A percentile compares a stretch with the other conserved stretches of the same genome.
Conservation (phyloP, 202 grass and related monocot species). For the Hordeum pubiflorum region DNA sequence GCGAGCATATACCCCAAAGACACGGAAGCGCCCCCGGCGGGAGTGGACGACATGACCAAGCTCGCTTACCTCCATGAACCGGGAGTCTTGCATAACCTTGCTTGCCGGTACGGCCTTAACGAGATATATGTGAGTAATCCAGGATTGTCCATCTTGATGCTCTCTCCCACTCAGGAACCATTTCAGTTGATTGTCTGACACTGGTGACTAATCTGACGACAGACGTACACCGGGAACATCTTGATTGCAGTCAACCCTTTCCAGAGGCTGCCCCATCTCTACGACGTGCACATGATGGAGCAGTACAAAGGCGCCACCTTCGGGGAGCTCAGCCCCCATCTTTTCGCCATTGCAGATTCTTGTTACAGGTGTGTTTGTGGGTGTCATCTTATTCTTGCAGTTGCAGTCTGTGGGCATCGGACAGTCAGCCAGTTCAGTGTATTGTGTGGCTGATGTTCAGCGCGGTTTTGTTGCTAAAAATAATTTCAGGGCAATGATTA, state of each 20-base stretch:
- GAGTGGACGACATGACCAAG: conserved; percentile 98
- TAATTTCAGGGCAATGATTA: conserved; percentile 64
- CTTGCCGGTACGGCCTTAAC: conserved; percentile 57
- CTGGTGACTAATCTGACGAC: neutral
- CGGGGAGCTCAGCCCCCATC: conserved; percentile 89
- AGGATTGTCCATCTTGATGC: neutral
- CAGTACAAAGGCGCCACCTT: conserved; percentile 89
- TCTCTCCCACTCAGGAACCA: neutral
- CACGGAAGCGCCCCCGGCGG: conserved; percentile 63
- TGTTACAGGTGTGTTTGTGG: conserved; percentile 63
- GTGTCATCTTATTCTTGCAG: neutral
- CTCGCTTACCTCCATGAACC: conserved; percentile 95
- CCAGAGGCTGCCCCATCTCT: conserved; percentile 75
- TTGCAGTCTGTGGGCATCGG: neutral
- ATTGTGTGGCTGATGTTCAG: neutral
- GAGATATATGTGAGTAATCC: conserved; percentile 79
- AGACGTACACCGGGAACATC: conserved; percentile 98
- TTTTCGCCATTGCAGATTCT: conserved; percentile 76
- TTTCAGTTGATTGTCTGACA: neutral
- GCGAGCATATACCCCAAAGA: conserved; percentile 81
- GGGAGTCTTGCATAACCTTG: conserved; percentile 71
- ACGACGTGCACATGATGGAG: conserved; percentile 91
- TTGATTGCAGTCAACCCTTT: conserved; percentile 96
- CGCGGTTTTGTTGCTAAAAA: neutral
- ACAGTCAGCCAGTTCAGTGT: neutral